Percentiles rank a stretch among this genome's conserved stretches.
These are phyloP conservation scores for Coniella vitis DNA, from an alignment of 2,329 filamentous ascomycete genomes.

Conservation along the genomic window DNA sequence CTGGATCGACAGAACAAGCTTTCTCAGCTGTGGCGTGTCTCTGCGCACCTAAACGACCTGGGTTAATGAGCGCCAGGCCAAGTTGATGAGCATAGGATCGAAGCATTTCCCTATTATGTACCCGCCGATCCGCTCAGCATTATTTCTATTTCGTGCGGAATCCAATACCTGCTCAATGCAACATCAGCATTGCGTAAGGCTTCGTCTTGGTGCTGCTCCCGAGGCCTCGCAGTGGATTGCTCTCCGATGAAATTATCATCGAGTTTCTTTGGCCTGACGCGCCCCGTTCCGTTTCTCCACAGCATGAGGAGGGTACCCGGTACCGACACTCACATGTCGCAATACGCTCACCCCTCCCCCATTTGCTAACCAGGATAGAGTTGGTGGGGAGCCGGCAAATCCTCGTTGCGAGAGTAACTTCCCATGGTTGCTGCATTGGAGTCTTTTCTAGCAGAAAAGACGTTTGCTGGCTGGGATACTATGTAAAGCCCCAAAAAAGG, in stretches of 20 bases:
- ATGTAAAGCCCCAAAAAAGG: too few relatives aligned
- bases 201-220: neutral
- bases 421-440: conserved; percentile 18
- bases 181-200: neutral
- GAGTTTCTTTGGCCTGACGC: neutral
- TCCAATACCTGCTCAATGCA: conserved; percentile 1
- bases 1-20: neutral
- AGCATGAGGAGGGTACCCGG: neutral
- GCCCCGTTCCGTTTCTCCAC: neutral
- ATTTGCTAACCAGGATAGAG: neutral
- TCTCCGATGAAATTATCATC: neutral
- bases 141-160: neutral
- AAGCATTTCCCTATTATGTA: conserved; percentile 15
- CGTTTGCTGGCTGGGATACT: conserved; percentile 21
- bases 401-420: conserved; percentile 24
- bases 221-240: neutral
- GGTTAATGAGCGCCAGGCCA: neutral
- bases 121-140: conserved; percentile 22
- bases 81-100: conserved; percentile 8
- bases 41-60: neutral
- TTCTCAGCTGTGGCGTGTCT: conserved; percentile 7
- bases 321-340: neutral
- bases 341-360: neutral
- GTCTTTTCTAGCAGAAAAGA: conserved; percentile 11
- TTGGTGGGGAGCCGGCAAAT: conserved; percentile 22